Evolutionary conservation across 2,329 filamentous ascomycete genomes (phyloP).

Genomic region (Pochonia chlamydosporia): DNA sequence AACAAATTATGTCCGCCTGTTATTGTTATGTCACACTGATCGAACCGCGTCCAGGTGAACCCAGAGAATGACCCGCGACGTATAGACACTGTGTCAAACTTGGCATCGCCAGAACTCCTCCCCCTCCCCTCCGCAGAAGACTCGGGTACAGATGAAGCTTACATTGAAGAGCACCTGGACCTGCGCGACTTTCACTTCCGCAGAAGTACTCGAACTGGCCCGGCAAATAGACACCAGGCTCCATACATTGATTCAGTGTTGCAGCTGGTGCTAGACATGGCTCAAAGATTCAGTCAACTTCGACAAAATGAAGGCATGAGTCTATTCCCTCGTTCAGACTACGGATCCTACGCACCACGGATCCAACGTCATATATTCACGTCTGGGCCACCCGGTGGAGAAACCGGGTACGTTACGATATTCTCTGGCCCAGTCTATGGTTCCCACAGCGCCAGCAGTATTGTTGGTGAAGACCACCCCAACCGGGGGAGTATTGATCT

Average conservation of each 20-base stretch:
- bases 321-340: neutral
- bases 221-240: slow-evolving; percentile 21
- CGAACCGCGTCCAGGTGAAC: slow-evolving; percentile 36
- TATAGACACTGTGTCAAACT: slow-evolving; percentile 21
- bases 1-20: no score
- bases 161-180: slow-evolving; percentile 49
- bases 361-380: slow-evolving; percentile 33
- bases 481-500: slow-evolving; percentile 24
- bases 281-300: slow-evolving; percentile 28
- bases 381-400: slow-evolving; percentile 30
- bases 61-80: slow-evolving; percentile 58
- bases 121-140: slow-evolving; percentile 28
- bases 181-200: slow-evolving; percentile 35
- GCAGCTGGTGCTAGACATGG: slow-evolving; percentile 38
- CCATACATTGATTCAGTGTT: slow-evolving; percentile 31
- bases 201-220: slow-evolving; percentile 26
- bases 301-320: slow-evolving; percentile 2
- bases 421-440: slow-evolving; percentile 31
- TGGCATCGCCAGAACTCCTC: slow-evolving; percentile 24
- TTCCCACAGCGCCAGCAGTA: neutral
- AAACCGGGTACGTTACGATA: slow-evolving; percentile 44
- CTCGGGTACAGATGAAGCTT: slow-evolving; percentile 53
- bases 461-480: slow-evolving; percentile 5
- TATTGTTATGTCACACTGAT: no score
- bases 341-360: slow-evolving; percentile 2